phyloP scores from a whole-genome alignment of 148 eudicot species.

The Cornus controversa region DNA sequence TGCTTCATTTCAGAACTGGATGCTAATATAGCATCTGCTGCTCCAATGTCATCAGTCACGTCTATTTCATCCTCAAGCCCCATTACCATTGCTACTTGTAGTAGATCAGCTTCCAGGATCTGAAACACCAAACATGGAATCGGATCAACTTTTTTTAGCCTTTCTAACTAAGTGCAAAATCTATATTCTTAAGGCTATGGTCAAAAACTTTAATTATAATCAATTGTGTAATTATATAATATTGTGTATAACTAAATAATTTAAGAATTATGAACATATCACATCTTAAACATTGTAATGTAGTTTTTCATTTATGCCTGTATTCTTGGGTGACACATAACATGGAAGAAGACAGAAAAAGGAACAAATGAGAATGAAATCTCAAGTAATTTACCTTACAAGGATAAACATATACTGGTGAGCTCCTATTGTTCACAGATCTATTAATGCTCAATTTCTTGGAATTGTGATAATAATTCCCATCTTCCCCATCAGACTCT shows the following conservation, averaged over 20 bases:
- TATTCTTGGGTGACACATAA: not conserved
- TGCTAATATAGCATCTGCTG: slow-evolving; percentile 80
- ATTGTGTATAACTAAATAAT: not conserved
- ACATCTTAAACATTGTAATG: not conserved
- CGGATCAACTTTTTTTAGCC: not conserved
- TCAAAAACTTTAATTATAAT: not conserved
- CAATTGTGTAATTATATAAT: too few relatives aligned
- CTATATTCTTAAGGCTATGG: not conserved
- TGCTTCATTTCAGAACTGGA: slow-evolving; percentile 76
- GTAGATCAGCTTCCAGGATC: slow-evolving; percentile 83
- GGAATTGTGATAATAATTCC: slow-evolving; percentile 24
- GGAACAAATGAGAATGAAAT: not conserved
- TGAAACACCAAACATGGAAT: slow-evolving; percentile 19
- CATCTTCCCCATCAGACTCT: slow-evolving; percentile 41
- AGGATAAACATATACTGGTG: slow-evolving; percentile 67
- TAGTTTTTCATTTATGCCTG: not conserved
- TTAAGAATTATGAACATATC: not conserved
- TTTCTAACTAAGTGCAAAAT: not conserved
- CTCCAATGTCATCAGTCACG: slow-evolving; percentile 72
- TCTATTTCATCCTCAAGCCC: slow-evolving; percentile 76
- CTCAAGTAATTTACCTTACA: slow-evolving; percentile 56
- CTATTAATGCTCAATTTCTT: slow-evolving; percentile 28
- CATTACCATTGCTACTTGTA: slow-evolving; percentile 87
- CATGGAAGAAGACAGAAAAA: slow-evolving; percentile 3
- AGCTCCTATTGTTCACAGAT: slow-evolving; percentile 29